phyloP scores from a whole-genome alignment of 2,329 filamentous ascomycete genomes.

The Ophiostoma piceae region DNA sequence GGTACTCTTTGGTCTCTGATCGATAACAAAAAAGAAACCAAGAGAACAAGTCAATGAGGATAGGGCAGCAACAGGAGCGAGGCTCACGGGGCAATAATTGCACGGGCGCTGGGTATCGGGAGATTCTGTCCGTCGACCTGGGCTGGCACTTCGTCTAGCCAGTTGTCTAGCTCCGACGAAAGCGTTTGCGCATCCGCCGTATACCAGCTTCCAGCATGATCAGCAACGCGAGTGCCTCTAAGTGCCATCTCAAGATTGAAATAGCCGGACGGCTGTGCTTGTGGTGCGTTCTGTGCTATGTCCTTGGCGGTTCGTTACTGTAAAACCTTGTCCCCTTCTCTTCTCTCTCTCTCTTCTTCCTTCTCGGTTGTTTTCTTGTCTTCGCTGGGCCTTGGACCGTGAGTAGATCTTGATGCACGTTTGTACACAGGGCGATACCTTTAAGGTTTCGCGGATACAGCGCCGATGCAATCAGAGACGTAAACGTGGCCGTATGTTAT shows the following conservation, averaged over 20 bases:
- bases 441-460: no score
- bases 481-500: no score
- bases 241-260: slow-evolving; percentile 21
- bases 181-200: slow-evolving; percentile 55
- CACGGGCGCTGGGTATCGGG: slow-evolving; percentile 68
- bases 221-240: slow-evolving; percentile 24
- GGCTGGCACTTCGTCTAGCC: slow-evolving; percentile 65
- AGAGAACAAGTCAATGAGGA: slow-evolving; percentile 10
- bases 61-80: neutral
- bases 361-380: neutral
- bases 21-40: slow-evolving; percentile 9
- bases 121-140: slow-evolving; percentile 55
- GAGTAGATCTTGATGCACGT: neutral
- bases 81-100: slow-evolving; percentile 87
- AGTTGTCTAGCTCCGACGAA: slow-evolving; percentile 64
- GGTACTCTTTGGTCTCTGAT: neutral
- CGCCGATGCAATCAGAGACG: no score
- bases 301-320: neutral
- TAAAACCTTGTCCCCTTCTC: neutral
- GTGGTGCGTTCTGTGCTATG: neutral
- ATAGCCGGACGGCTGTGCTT: neutral
- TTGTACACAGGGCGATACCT: neutral
- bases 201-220: slow-evolving; percentile 88
- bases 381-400: neutral
- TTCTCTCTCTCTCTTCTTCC: neutral